A percentile compares a stretch with the other conserved stretches of the same genome.
phyloP scores from a whole-genome alignment of 257 asterid genomes.

The Solanum ossicruentum region DNA sequence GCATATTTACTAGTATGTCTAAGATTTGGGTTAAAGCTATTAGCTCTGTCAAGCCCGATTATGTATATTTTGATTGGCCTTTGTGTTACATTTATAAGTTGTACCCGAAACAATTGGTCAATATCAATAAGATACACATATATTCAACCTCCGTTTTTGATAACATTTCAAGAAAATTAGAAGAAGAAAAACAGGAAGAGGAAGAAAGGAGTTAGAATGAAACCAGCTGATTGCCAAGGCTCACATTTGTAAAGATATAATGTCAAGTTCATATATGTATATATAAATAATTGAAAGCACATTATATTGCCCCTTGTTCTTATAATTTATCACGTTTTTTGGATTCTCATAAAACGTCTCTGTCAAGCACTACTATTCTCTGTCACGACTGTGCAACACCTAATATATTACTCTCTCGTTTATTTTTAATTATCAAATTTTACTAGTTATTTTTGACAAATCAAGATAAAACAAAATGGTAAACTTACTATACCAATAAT shows the following conservation, averaged over 20 bases:
- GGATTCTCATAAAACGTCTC: slow-evolving; percentile 56
- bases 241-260: slow-evolving; percentile 95
- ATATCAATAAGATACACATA: background rate
- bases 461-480: no score
- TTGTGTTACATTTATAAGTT: no score
- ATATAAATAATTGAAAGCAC: no score
- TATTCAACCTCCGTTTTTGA: background rate
- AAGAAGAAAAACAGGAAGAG: background rate
- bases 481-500: no score
- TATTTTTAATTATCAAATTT: no score
- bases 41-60: background rate
- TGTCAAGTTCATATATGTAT: slow-evolving; percentile 63
- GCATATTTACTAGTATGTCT: no score
- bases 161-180: background rate
- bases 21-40: background rate
- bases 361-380: slow-evolving; percentile 40
- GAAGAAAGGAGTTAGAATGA: background rate
- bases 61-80: no score
- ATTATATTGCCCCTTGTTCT: slow-evolving; percentile 24
- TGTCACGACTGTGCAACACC: background rate
- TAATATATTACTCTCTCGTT: no score
- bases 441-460: no score
- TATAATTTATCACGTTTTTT: slow-evolving; percentile 1
- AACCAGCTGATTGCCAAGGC: slow-evolving; percentile 90
- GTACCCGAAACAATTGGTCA: background rate